Evolutionary conservation across 371 early-diverging fungal species (phyloP).

Genomic region (Circinella minor): DNA sequence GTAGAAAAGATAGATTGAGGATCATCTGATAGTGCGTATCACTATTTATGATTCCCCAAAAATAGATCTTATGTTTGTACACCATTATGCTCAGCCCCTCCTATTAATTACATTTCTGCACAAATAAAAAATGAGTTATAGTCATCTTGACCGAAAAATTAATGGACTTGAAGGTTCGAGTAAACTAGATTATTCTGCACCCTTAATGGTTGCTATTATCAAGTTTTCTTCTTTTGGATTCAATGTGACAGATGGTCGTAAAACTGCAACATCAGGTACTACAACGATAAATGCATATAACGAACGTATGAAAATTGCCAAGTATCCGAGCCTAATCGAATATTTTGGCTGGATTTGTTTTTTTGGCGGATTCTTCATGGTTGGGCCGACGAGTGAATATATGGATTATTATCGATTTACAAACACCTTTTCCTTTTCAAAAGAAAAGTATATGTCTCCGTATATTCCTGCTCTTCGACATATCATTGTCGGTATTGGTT

Average conservation of each 20-base stretch:
- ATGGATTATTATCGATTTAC: constrained; percentile 58
- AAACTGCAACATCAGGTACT: not conserved
- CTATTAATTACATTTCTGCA: too few species aligned
- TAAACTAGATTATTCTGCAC: constrained; percentile 82
- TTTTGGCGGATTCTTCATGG: constrained; percentile 83
- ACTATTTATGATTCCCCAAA: not conserved
- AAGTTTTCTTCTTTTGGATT: constrained; percentile 90
- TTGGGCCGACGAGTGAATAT: constrained; percentile 88
- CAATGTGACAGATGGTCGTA: constrained; percentile 52
- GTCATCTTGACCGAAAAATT: constrained; percentile 64
- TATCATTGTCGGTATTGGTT: constrained; percentile 41
- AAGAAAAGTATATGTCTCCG: constrained; percentile 11
- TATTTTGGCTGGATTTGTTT: constrained; percentile 89
- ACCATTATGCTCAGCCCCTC: not conserved
- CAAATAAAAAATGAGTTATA: constrained; percentile 17
- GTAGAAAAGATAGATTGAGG: not conserved
- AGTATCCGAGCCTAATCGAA: constrained; percentile 75
- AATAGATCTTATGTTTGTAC: not conserved
- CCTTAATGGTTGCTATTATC: constrained; percentile 90
- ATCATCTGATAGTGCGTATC: not conserved
- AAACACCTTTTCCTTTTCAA: constrained; percentile 11
- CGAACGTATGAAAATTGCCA: constrained; percentile 57
- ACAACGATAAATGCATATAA: constrained; percentile 54
- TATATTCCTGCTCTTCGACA: constrained; percentile 32
- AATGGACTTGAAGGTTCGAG: constrained; percentile 54